Percentiles rank a stretch among this genome's conserved stretches.
Evolutionary conservation across 208 protist genomes (phyloP).

Genomic region (Phytomonas francai): DNA sequence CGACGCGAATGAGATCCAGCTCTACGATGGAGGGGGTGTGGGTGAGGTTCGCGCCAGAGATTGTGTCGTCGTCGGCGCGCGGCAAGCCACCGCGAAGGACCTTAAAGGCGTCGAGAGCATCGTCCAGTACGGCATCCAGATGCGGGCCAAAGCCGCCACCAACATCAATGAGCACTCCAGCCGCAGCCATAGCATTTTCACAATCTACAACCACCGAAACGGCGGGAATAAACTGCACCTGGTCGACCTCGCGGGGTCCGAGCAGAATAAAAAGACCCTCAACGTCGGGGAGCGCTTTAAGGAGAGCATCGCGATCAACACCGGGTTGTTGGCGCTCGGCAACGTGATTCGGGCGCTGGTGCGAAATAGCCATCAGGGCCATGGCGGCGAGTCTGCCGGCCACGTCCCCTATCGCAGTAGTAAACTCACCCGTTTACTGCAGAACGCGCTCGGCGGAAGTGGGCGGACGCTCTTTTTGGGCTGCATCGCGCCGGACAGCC

Average conservation of each 20-base stretch:
- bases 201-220: slow-evolving; percentile 62
- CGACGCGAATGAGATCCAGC: slow-evolving; percentile 15
- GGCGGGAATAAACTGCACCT: slow-evolving; percentile 74
- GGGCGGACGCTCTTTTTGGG: slow-evolving; percentile 82
- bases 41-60: not conserved
- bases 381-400: not conserved
- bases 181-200: slow-evolving; percentile 91
- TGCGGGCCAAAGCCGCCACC: slow-evolving; percentile 85
- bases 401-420: slow-evolving; percentile 88
- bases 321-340: slow-evolving; percentile 83
- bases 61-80: slow-evolving; percentile 36
- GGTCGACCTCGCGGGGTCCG: slow-evolving; percentile 92
- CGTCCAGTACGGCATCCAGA: slow-evolving; percentile 60
- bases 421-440: slow-evolving; percentile 86
- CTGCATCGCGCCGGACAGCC: slow-evolving; percentile 66
- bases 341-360: slow-evolving; percentile 90
- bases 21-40: not conserved
- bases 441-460: slow-evolving; percentile 86
- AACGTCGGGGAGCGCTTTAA: slow-evolving; percentile 81
- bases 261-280: slow-evolving; percentile 74
- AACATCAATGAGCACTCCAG: slow-evolving; percentile 83
- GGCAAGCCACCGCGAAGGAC: slow-evolving; percentile 34
- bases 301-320: slow-evolving; percentile 92
- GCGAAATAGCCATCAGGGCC: slow-evolving; percentile 25
- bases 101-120: slow-evolving; percentile 56